A percentile compares a stretch with the other conserved stretches of the same genome.
These are phyloP conservation scores for Lentinus tigrinus DNA, from an alignment of 768 basidiomycete species.

Conservation along the genomic window DNA sequence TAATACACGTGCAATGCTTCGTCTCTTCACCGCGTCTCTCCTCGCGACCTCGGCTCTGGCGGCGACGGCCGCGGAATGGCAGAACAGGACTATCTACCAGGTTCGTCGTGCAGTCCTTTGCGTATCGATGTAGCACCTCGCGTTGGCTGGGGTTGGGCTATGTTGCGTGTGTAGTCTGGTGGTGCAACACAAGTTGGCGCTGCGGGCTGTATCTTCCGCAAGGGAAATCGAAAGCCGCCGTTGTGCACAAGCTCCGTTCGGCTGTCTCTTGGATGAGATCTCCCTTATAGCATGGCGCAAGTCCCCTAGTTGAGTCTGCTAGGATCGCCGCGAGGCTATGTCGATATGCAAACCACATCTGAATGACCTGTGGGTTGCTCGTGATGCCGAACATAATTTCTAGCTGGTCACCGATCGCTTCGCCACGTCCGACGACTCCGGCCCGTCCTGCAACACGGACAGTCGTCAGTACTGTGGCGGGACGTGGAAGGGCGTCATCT, in stretches of 20 bases:
- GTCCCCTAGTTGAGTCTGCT: too few relatives aligned
- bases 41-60: slow-evolving; percentile 29
- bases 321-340: neutral
- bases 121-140: neutral
- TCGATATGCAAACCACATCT: too few relatives aligned
- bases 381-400: too few relatives aligned
- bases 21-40: slow-evolving; percentile 9
- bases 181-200: neutral
- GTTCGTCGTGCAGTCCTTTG: slow-evolving; percentile 21
- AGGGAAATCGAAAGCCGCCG: too few relatives aligned
- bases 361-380: too few relatives aligned
- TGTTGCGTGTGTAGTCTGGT: neutral
- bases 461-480: slow-evolving; percentile 57
- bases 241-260: too few relatives aligned
- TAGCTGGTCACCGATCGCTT: slow-evolving; percentile 61
- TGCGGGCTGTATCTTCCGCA: too few relatives aligned
- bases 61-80: slow-evolving; percentile 49
- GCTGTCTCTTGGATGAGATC: neutral
- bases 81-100: slow-evolving; percentile 55
- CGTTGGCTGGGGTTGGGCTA: neutral
- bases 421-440: slow-evolving; percentile 43
- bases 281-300: too few relatives aligned
- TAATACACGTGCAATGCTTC: neutral
- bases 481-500: slow-evolving; percentile 49
- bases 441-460: slow-evolving; percentile 43